Evolutionary conservation across 2,329 filamentous ascomycete genomes (phyloP), one percentile per base, ranked within the genome.

Genomic region (Neonectria neomacrospora): DNA sequence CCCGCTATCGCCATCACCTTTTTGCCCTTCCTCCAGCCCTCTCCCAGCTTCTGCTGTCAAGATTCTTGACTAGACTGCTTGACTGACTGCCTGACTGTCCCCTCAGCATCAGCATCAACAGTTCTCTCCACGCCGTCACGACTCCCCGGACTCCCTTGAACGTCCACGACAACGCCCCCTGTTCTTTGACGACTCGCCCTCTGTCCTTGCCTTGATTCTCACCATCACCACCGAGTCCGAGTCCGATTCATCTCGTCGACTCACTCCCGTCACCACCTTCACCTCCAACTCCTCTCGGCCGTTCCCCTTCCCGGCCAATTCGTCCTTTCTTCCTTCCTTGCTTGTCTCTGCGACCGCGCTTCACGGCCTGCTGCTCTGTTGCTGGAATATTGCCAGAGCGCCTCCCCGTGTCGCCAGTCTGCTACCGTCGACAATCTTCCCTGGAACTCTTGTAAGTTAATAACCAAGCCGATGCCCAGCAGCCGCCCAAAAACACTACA

Each of bases 331-430:
- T 52, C 23, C 50, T 22, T 54, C 37, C 22, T 42, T 64, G 23
- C 57, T 51, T 66, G 5, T 28, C 45, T 18, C 48, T 58, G 58
- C 67, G 63, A 59, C 57, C 66, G 64, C 66, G 48, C 69, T 42
- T 66, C 68, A 69, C 65, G 63, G 56, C 39, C 51, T 68, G 69
- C 48, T 68, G 69, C 68, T 75, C 68, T 72, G 75, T 78, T 79
- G 77, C 77, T 79, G 77, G 76, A 79, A 79, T 77, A 79, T 77
- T 77, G 77, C 77, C 74, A 72, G 71, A 74, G 74, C 69, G 54
- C 54, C 61, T 61, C 53, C 62, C 63, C 50, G 66, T 69, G 66
- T 66, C 56, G 67, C 59, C 66, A 53, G 54, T 61, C 67, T 67
- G 65, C 63, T 54, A n/a, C 22, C 34, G 28, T 28, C 30, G 39